Evolutionary conservation across 805 yeast species (phyloP).

Genomic region (Pichia occidentalis): DNA sequence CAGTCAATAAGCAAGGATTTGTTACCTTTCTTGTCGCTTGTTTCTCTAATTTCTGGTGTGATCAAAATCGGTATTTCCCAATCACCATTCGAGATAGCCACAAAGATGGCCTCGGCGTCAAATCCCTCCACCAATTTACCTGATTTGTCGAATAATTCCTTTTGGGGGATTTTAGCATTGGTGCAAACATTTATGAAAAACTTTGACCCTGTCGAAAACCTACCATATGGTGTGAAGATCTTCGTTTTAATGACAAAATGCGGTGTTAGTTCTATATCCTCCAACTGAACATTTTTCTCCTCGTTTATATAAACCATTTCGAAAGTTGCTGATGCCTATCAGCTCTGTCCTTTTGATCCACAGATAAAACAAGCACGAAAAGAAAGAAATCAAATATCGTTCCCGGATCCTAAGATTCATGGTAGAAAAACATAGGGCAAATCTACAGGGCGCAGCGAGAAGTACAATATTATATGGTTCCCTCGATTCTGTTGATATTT

Average conservation of each 20-base stretch:
- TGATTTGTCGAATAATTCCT: constrained; percentile 2
- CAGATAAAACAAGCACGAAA: too few species aligned
- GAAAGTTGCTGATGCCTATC: too few species aligned
- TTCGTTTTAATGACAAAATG: constrained; percentile 70
- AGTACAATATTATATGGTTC: too few species aligned
- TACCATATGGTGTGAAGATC: constrained; percentile 33
- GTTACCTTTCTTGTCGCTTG: constrained; percentile 64
- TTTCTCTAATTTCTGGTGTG: constrained; percentile 44
- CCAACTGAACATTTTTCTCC: not conserved
- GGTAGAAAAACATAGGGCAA: too few species aligned
- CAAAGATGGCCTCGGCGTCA: constrained; percentile 52
- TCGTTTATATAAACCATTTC: constrained; percentile 5
- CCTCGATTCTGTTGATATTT: too few species aligned
- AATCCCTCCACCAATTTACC: constrained; percentile 29
- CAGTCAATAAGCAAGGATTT: constrained; percentile 70
- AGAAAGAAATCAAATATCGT: too few species aligned
- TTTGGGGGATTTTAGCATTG: constrained; percentile 52
- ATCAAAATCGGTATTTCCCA: constrained; percentile 86
- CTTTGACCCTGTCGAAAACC: constrained; percentile 40
- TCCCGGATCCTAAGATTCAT: too few species aligned
- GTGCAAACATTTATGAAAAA: constrained; percentile 76
- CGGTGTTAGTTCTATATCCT: constrained; percentile 43
- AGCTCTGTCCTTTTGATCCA: too few species aligned
- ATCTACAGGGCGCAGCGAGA: too few species aligned
- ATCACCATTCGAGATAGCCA: constrained; percentile 56